Evolutionary conservation across 345 rosid species (phyloP).

Genomic region (Reutealis trisperma): DNA sequence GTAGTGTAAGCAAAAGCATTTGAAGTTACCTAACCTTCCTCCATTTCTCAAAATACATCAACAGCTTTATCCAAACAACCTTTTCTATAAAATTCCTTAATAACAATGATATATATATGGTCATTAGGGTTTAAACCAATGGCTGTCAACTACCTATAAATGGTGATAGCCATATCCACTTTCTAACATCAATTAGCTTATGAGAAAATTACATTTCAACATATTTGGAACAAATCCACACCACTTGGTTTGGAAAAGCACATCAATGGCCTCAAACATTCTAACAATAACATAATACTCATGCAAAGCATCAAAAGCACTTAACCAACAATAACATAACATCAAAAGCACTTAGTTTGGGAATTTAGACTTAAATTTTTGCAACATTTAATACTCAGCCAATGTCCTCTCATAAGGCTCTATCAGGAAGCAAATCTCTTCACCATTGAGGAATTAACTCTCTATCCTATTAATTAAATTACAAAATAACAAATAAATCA

Average conservation of each 20-base stretch:
- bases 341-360: too few species aligned
- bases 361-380: too few species aligned
- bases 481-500: too few species aligned
- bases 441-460: too few species aligned
- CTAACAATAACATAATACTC: constrained; percentile 48
- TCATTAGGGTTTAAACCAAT: constrained; percentile 50
- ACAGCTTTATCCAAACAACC: constrained; percentile 52
- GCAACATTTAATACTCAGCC: too few species aligned
- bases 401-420: too few species aligned
- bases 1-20: constrained; percentile 50
- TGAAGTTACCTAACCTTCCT: constrained; percentile 39
- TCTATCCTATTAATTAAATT: too few species aligned
- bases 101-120: constrained; percentile 53
- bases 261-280: constrained; percentile 59
- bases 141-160: constrained; percentile 47
- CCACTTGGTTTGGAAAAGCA: constrained; percentile 38
- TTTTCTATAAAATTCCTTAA: constrained; percentile 62
- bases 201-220: constrained; percentile 56
- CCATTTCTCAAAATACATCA: constrained; percentile 47
- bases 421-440: too few species aligned
- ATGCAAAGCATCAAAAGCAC: constrained; percentile 49
- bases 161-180: constrained; percentile 46
- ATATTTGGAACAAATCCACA: constrained; percentile 41
- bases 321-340: too few species aligned
- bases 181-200: constrained; percentile 54